Conservation (phyloP, 148 eudicot genomes). For the Spergularia bocconei region DNA sequence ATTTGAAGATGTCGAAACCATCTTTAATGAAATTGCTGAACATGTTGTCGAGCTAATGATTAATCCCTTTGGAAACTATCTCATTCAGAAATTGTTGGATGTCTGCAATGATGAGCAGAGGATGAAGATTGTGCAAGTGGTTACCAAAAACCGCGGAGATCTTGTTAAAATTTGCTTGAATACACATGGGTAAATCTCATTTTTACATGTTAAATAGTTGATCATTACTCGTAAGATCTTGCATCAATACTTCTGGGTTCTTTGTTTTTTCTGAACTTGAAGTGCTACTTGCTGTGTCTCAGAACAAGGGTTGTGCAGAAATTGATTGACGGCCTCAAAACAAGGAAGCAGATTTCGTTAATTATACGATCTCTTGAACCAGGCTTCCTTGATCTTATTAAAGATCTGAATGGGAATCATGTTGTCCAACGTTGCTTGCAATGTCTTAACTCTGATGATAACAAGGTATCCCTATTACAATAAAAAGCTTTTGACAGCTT, state of each 20-base stretch:
- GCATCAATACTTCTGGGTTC: background rate
- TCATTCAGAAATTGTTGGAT: conserved; percentile 63
- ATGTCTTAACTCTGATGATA: conserved; percentile 53
- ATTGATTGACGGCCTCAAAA: conserved; percentile 58
- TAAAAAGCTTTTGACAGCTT: background rate
- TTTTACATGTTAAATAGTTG: conserved; percentile 9
- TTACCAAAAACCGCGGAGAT: conserved; percentile 48
- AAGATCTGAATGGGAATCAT: conserved; percentile 72
- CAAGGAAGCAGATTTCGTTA: conserved; percentile 49
- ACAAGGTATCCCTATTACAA: conserved; percentile 40
- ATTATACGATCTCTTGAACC: conserved; percentile 53
- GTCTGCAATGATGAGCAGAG: conserved; percentile 64
- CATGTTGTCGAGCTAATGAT: conserved; percentile 63
- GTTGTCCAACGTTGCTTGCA: conserved; percentile 70
- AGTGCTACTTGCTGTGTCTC: conserved; percentile 17
- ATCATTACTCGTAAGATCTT: conserved; percentile 3
- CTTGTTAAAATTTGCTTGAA: conserved; percentile 51
- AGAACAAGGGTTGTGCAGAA: conserved; percentile 83
- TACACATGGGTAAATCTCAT: conserved; percentile 53
- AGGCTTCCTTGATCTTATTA: conserved; percentile 65
- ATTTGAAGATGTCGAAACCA: conserved; percentile 43
- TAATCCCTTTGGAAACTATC: conserved; percentile 73
- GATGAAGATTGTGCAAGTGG: conserved; percentile 44
- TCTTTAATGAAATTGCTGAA: conserved; percentile 52
- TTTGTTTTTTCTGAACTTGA: conserved; percentile 8